Evolutionary conservation across 2,329 filamentous ascomycete species (phyloP), one percentile per base, ranked within the genome.

Genomic region (Arthrobotrys pseudoclavata): DNA sequence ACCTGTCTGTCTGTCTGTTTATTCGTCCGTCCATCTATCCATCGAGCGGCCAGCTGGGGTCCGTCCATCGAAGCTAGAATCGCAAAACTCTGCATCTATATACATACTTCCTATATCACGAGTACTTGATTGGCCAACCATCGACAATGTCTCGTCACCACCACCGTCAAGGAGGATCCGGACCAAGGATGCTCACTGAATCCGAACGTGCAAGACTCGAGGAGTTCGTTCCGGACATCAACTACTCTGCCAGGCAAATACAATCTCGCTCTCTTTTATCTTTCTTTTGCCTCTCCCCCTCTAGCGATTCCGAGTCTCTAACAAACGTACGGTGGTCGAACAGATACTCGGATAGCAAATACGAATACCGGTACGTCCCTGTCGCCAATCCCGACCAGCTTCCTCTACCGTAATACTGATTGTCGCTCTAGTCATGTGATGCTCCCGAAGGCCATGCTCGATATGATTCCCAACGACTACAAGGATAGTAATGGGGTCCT

Each of bases 371-470:
- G 81, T 82, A 75, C 29, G 48, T 26, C 52, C 52, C 60, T n/a
- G 34, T 55, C 31, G 45, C 42, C 5, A 26, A 7, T 34, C 29
- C 37, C 47, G 31, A 37, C 31, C 31, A 10, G 7, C 18, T 20
- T 12, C 29, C 37, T 31, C 50, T n/a, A 20, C 12, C 0, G 7
- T 31, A 9, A 20, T 64, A 47, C 70, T 70, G 60, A 62, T 42
- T 13, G 24, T 61, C 50, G 57, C n/a, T 52, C 24, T 62, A 82
- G 81, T 80, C 96, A 99, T 85, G 96, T 99, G 74, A 94, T 97
- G 85, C 89, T 99, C 31, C 96, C 96, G 50, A 99, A 99, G 86
- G 91, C 93, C 81, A 99, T 99, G 96, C 90, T 99, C 80, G 98
- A 98, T 85, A 92, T 89, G 47, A 98, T 99, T 81, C 96, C 96